Evolutionary conservation across 805 yeast genomes (phyloP).

Genomic region (Saccharomycopsis fermentans): DNA sequence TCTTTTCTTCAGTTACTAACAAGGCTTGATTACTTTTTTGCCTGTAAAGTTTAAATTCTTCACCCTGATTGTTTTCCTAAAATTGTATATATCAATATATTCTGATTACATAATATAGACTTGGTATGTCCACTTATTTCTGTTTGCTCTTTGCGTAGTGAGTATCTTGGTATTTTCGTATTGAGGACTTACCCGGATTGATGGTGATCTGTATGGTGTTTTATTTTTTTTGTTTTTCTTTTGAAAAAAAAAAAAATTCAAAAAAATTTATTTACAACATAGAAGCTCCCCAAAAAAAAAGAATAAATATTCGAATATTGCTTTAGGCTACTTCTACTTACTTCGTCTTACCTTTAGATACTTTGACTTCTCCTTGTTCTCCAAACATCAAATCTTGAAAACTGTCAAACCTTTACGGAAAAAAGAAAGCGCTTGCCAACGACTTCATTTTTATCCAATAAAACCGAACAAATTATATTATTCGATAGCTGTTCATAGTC

Average conservation of each 20-base stretch:
- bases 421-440: background rate
- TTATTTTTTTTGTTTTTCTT: background rate
- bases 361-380: background rate
- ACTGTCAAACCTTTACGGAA: background rate
- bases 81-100: too few species aligned
- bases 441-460: background rate
- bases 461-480: background rate
- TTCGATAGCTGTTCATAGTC: background rate
- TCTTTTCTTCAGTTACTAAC: background rate
- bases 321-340: conserved; percentile 1
- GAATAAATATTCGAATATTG: background rate
- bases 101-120: background rate
- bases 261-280: background rate
- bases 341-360: background rate
- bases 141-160: too few species aligned
- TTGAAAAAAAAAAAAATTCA: too few species aligned
- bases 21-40: background rate
- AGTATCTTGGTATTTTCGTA: too few species aligned
- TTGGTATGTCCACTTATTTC: too few species aligned
- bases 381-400: background rate
- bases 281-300: background rate
- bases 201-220: background rate
- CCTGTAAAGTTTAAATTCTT: too few species aligned
- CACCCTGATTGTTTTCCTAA: too few species aligned
- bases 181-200: background rate